Evolutionary conservation across 305 asterid species (phyloP).

Genomic region (Fraxinus angustifolia): DNA sequence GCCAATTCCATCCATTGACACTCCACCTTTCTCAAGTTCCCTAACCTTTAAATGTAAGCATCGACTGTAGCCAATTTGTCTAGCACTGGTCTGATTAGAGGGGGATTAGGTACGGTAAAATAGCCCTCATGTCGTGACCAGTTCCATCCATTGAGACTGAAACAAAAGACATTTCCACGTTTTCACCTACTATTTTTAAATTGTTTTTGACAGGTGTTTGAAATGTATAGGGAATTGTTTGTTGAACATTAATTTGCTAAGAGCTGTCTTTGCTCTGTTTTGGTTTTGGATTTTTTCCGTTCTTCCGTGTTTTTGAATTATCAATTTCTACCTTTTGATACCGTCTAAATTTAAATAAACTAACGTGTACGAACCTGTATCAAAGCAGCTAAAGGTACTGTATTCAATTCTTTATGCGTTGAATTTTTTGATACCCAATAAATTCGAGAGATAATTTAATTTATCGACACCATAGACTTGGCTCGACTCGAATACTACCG

Average conservation of each 20-base stretch:
- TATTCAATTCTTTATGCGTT: background rate
- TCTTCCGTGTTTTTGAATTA: background rate
- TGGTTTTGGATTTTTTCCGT: background rate
- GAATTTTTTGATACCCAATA: no score
- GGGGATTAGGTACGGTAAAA: constrained; percentile 33
- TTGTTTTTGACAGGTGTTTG: constrained; percentile 14
- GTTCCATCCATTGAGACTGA: constrained; percentile 32
- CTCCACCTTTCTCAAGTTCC: constrained; percentile 29
- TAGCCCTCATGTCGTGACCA: constrained; percentile 35
- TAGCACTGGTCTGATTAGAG: constrained; percentile 28
- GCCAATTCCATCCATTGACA: constrained; percentile 38
- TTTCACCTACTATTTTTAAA: background rate
- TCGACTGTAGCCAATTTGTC: constrained; percentile 38
- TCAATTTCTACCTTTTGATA: no score
- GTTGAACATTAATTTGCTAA: constrained; percentile 7
- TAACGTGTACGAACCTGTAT: background rate
- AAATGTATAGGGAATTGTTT: constrained; percentile 15
- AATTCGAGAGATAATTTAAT: no score
- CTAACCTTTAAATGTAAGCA: constrained; percentile 26
- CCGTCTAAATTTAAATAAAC: background rate
- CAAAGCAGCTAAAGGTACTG: background rate
- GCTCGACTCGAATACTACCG: no score
- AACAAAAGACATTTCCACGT: constrained; percentile 18
- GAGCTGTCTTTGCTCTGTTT: constrained; percentile 19
- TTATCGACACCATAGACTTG: no score